Base-by-base conservation (phyloP, 1,139 yeast species). In the Candida sanyaensis region DNA sequence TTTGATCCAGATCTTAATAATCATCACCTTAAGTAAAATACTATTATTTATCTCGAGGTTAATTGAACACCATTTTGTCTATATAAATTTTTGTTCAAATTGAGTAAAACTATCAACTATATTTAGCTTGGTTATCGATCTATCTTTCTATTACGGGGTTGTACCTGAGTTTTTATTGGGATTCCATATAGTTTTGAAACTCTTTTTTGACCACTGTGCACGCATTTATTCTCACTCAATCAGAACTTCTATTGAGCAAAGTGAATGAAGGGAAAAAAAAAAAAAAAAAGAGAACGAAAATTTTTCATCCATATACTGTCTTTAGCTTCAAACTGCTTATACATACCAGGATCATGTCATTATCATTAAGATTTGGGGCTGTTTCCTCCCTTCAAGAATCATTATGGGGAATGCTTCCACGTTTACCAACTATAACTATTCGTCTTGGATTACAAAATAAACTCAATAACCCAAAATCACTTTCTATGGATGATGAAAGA, bases 401-500 rank as follows among this genome's bases (percentile, higher is more conserved):
- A 26, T 55, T 53, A 41, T 52, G 50, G 55, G 61, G 55, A 11
- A 45, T 55, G 21, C 49, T 66, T 49, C 69, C 71, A 37, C 55
- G 59, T 27, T 38, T 66, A 32, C 70, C 71, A 12, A 48, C 56
- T 27, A 52, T 63, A 24, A 31, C 46, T 29, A 47, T 51, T 24
- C 49, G 53, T 37, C 27, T 48, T 21, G 51, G 48, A 11, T 34
- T 45, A 21, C 47, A 41, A 30, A 33, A 43, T 9, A 31, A 24
- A 32, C 37, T 24, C 6, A 30, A 23, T 12, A 46, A 42, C 37
- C 34, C 39, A 21, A 38, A 30, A 8, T n/a, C 43, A 11, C 29
- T 28, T 8, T 17, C 42, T 31, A 46, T 30, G 24, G 71, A 67
- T 53, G 71, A 67, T 53, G 50, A 53, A 30, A 59, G 74, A 47